phyloP scores from a whole-genome alignment of 352 stramenopile species.

The Peronospora belbahrii region DNA sequence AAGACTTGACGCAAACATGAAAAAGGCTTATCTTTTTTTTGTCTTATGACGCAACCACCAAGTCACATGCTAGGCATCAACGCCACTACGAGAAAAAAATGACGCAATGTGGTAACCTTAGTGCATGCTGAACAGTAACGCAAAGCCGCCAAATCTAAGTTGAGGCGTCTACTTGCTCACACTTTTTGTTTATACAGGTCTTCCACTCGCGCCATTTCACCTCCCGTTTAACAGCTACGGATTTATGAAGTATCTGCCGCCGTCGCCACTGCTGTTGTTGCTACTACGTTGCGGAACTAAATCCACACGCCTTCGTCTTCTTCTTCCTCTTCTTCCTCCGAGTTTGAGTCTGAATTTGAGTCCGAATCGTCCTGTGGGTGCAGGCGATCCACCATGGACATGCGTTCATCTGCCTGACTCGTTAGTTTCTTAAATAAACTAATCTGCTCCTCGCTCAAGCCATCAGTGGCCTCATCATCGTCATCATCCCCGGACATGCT shows the following conservation, averaged over 20 bases:
- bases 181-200: conserved; percentile 19
- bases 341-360: conserved; percentile 53
- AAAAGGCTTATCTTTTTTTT: conserved; percentile 23
- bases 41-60: conserved; percentile 20
- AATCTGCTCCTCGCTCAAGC: conserved; percentile 79
- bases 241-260: not conserved
- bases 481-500: conserved; percentile 71
- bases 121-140: conserved; percentile 12
- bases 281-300: conserved; percentile 34
- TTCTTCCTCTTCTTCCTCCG: conserved; percentile 49
- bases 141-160: conserved; percentile 27
- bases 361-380: conserved; percentile 74
- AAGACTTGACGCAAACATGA: conserved; percentile 2
- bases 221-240: conserved; percentile 14
- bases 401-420: conserved; percentile 74
- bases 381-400: conserved; percentile 77
- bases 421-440: conserved; percentile 90
- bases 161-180: conserved; percentile 16
- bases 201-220: conserved; percentile 3
- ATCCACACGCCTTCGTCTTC: conserved; percentile 83
- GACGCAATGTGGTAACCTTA: conserved; percentile 9
- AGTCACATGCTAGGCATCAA: conserved; percentile 36
- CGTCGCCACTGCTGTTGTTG: conserved; percentile 14
- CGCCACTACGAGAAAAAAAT: conserved; percentile 15
- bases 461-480: conserved; percentile 51